These are phyloP conservation scores for Durotheca rogersii DNA, from an alignment of 495 filamentous ascomycete genomes.

Conservation along the genomic window DNA sequence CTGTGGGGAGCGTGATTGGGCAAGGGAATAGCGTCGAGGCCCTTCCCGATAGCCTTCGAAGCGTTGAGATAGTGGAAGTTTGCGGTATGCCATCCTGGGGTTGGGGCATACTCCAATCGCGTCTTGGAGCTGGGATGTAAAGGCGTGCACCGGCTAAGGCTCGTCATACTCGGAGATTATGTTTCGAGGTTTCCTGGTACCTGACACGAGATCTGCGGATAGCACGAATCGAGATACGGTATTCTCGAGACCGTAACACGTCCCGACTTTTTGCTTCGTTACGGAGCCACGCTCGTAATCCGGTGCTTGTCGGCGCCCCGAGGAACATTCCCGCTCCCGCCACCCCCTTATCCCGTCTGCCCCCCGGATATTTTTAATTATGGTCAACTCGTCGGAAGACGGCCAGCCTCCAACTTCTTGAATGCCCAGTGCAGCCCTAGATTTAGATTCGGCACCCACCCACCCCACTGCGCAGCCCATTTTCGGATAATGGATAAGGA, in stretches of 20 bases:
- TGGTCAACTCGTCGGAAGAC: constrained; percentile 8
- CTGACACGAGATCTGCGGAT: constrained; percentile 5
- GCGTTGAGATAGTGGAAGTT: background rate
- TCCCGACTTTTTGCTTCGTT: too few species aligned
- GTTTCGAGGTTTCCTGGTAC: background rate
- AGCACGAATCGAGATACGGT: background rate
- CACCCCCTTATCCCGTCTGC: constrained; percentile 1
- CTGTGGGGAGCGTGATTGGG: background rate
- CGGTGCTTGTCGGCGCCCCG: background rate
- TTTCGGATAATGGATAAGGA: background rate
- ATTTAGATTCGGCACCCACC: constrained; percentile 1
- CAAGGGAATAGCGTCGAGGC: constrained; percentile 4
- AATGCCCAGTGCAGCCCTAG: too few species aligned
- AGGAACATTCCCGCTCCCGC: background rate
- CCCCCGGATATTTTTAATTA: background rate
- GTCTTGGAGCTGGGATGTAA: background rate
- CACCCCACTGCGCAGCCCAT: constrained; percentile 1
- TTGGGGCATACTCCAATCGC: constrained; percentile 10
- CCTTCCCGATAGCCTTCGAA: background rate
- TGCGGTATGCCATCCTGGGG: background rate
- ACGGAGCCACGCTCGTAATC: background rate
- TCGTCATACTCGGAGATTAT: constrained; percentile 9
- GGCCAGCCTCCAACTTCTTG: background rate
- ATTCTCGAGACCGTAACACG: background rate
- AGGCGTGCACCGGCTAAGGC: constrained; percentile 6